phyloP scores from a whole-genome alignment of 2,329 filamentous ascomycete genomes.

The Xylariaceae sp. region DNA sequence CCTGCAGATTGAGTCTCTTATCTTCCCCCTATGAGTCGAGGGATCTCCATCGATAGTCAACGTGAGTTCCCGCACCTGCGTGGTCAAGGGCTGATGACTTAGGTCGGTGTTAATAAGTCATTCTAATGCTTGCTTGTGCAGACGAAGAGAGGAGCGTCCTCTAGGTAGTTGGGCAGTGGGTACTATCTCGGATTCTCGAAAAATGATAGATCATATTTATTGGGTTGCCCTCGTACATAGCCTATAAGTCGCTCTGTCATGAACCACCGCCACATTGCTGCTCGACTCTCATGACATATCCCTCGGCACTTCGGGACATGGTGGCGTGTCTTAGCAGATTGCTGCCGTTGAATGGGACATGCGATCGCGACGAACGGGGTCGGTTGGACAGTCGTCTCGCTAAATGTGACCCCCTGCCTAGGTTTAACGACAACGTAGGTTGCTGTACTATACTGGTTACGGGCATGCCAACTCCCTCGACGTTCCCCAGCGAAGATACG shows the following conservation, averaged over 20 bases:
- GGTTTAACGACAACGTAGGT: not conserved
- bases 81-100: not conserved
- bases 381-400: not conserved
- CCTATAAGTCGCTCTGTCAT: constrained; percentile 6
- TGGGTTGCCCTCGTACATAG: constrained; percentile 1
- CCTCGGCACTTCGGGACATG: not conserved
- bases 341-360: not conserved
- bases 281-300: constrained; percentile 4
- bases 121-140: constrained; percentile 7
- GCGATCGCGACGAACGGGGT: not conserved
- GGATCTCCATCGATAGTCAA: constrained; percentile 9
- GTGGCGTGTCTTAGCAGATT: constrained; percentile 2
- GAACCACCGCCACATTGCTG: constrained; percentile 3
- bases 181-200: not conserved
- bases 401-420: not conserved
- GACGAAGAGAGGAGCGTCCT: constrained; percentile 6
- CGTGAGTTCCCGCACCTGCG: not conserved
- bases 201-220: constrained; percentile 5
- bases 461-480: not conserved
- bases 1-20: not conserved
- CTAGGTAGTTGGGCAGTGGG: not conserved
- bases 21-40: not conserved
- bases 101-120: not conserved
- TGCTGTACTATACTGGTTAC: not conserved
- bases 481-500: not conserved